A percentile compares a stretch with the other conserved stretches of the same genome.
phyloP scores from a whole-genome alignment of 129 eudicot genomes.

The Chrysanthemum lavandulifolium region DNA sequence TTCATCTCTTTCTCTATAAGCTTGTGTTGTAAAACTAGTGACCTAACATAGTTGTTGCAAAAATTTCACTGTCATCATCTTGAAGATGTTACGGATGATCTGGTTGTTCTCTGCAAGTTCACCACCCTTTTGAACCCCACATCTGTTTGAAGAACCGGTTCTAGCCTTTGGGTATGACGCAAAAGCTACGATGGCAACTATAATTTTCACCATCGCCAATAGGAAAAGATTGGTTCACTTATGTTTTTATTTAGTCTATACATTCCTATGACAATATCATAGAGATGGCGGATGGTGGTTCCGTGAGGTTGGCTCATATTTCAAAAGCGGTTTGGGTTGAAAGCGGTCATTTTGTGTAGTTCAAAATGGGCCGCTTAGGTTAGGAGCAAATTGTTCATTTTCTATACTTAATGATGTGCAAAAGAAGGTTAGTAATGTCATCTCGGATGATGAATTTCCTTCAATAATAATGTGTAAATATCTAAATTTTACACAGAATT shows the following conservation, averaged over 20 bases:
- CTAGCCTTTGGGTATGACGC: conserved; percentile 75
- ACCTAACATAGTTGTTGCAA: conserved; percentile 86
- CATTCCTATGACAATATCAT: too few species aligned
- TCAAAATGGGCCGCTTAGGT: background rate
- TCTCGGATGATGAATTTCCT: too few species aligned
- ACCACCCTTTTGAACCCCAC: conserved; percentile 76
- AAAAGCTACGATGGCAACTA: conserved; percentile 85
- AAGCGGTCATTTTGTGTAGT: background rate
- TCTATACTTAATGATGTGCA: too few species aligned
- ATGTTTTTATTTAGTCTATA: background rate
- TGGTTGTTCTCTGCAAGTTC: conserved; percentile 83
- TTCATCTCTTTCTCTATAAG: too few species aligned
- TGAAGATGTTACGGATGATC: conserved; percentile 78
- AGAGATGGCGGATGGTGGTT: too few species aligned
- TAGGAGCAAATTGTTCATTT: too few species aligned
- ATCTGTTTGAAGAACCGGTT: conserved; percentile 73
- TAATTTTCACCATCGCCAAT: conserved; percentile 73
- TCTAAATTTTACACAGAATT: too few species aligned
- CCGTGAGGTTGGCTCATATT: background rate
- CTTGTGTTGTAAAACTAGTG: too few species aligned
- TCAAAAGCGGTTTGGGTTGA: background rate
- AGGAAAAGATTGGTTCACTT: conserved; percentile 43
- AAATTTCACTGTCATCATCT: conserved; percentile 83
- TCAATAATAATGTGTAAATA: too few species aligned
- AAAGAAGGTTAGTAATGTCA: too few species aligned